Conservation (phyloP, 2,329 filamentous ascomycete species). For the Diatrype stigma region DNA sequence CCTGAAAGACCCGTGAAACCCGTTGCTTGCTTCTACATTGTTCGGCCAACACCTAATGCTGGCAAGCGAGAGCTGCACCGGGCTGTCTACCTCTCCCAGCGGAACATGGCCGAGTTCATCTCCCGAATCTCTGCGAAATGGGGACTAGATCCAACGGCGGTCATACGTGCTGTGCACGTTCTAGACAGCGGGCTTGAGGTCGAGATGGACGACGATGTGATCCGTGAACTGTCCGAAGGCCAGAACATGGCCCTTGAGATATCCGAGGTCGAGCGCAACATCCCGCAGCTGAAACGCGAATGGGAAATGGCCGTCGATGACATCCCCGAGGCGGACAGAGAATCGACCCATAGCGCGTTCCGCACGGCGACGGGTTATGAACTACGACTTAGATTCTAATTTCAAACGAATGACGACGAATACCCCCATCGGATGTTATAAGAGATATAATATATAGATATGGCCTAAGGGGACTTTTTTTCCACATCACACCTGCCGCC, state of each 20-base stretch:
- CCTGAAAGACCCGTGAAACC: slow-evolving; percentile 64
- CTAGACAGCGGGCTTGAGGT: slow-evolving; percentile 74
- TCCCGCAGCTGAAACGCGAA: slow-evolving; percentile 46
- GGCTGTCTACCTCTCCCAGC: slow-evolving; percentile 78
- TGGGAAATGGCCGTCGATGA: slow-evolving; percentile 60
- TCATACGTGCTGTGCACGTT: slow-evolving; percentile 68
- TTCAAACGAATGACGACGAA: slow-evolving; percentile 9
- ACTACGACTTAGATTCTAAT: slow-evolving; percentile 44
- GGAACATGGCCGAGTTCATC: slow-evolving; percentile 71
- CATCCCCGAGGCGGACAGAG: slow-evolving; percentile 7
- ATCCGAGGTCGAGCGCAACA: slow-evolving; percentile 34
- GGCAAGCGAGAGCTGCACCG: slow-evolving; percentile 65
- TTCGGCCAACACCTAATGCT: slow-evolving; percentile 45
- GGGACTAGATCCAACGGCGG: slow-evolving; percentile 67
- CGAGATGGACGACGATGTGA: slow-evolving; percentile 85
- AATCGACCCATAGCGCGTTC: slow-evolving; percentile 27
- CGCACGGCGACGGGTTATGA: slow-evolving; percentile 34
- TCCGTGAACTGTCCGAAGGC: slow-evolving; percentile 78
- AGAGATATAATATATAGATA: slow-evolving; percentile 5
- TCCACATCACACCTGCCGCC: slow-evolving; percentile 4
- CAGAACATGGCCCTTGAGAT: slow-evolving; percentile 85
- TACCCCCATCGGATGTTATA: neutral
- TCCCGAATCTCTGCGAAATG: slow-evolving; percentile 73
- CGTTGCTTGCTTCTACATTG: slow-evolving; percentile 86
- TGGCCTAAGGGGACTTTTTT: neutral